These are phyloP conservation scores for Quercus lobata DNA, from an alignment of 331 rosid genomes.

Conservation along the genomic window DNA sequence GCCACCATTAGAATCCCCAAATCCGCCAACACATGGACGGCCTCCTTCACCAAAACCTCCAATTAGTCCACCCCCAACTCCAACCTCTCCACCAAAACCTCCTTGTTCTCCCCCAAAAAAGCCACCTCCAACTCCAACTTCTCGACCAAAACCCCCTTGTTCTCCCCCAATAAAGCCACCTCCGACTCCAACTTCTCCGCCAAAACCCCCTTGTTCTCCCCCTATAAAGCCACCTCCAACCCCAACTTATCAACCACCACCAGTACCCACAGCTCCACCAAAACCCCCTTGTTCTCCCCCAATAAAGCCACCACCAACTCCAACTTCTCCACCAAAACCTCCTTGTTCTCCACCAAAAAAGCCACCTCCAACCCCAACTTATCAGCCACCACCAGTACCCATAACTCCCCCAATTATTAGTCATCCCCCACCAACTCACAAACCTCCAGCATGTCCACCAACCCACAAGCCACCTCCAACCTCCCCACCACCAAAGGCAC, in stretches of 20 bases:
- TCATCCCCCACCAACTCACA: too few species aligned
- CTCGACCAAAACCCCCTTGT: not conserved
- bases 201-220: not conserved
- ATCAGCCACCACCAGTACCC: not conserved
- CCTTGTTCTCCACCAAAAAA: not conserved
- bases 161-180: too few species aligned
- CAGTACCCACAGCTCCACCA: too few species aligned
- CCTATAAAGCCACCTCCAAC: not conserved
- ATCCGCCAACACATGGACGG: slow-evolving; percentile 13
- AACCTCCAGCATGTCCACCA: too few species aligned
- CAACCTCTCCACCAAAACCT: not conserved
- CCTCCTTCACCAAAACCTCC: slow-evolving; percentile 15
- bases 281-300: too few species aligned
- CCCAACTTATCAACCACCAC: not conserved
- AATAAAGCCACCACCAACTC: rapidly evolving
- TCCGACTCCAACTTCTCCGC: not conserved
- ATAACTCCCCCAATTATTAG: too few species aligned
- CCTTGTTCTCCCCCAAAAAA: too few species aligned
- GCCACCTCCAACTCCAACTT: not conserved
- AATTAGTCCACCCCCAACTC: not conserved
- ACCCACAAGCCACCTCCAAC: too few species aligned
- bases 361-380: not conserved
- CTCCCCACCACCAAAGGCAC: too few species aligned
- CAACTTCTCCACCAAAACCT: not conserved
- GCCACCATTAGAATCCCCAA: slow-evolving; percentile 14